Conservation (phyloP, 805 yeast genomes). For the Candida boidinii region DNA sequence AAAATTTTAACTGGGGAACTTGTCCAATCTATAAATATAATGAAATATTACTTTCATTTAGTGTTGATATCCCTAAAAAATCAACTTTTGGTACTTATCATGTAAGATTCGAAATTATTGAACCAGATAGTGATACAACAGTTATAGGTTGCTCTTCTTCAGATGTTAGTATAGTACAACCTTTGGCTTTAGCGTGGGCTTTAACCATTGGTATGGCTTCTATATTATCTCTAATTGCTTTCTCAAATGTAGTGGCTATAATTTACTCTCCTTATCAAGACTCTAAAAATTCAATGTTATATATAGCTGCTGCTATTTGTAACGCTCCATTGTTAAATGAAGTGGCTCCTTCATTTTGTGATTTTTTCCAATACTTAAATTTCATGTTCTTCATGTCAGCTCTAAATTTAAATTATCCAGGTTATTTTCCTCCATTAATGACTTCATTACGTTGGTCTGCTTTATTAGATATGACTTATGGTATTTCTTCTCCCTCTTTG, state of each 20-base stretch:
- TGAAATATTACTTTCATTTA: slow-evolving; percentile 16
- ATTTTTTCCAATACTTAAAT: slow-evolving; percentile 46
- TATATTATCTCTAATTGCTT: slow-evolving; percentile 29
- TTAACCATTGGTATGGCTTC: slow-evolving; percentile 30
- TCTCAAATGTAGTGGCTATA: slow-evolving; percentile 26
- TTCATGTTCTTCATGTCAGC: slow-evolving; percentile 51
- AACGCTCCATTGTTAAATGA: slow-evolving; percentile 47
- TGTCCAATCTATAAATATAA: slow-evolving; percentile 23
- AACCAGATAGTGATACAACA: slow-evolving; percentile 26
- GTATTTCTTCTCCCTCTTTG: slow-evolving; percentile 3
- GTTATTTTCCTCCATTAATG: slow-evolving; percentile 49
- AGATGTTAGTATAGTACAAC: slow-evolving; percentile 41
- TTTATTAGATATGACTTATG: slow-evolving; percentile 25
- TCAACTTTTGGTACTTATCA: slow-evolving; percentile 38
- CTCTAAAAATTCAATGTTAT: slow-evolving; percentile 41
- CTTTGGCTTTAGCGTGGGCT: slow-evolving; percentile 28
- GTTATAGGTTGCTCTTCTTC: slow-evolving; percentile 39
- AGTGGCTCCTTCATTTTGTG: slow-evolving; percentile 43
- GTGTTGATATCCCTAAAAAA: slow-evolving; percentile 12
- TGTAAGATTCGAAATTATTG: slow-evolving; percentile 31
- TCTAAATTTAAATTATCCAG: slow-evolving; percentile 50
- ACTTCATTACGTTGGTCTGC: slow-evolving; percentile 48
- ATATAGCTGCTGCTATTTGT: slow-evolving; percentile 49
- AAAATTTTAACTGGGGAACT: slow-evolving; percentile 4
- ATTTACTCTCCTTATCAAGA: slow-evolving; percentile 52